Evolutionary conservation across 495 filamentous ascomycete genomes (phyloP).

Genomic region (Podospora comata): DNA sequence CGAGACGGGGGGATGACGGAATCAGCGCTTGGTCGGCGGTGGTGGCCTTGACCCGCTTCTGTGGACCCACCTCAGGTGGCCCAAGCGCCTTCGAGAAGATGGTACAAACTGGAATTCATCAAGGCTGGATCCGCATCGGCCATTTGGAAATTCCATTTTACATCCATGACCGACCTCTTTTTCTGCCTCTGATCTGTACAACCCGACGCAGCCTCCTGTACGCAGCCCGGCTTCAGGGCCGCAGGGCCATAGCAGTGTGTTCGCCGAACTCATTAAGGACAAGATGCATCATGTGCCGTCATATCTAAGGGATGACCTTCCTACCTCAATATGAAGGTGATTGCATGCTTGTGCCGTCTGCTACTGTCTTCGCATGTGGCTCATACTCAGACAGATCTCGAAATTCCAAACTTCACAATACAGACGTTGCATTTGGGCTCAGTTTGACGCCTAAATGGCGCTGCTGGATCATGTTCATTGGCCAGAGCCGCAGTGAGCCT

Average conservation of each 20-base stretch:
- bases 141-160: background rate
- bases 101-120: too few species aligned
- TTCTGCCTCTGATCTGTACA: too few species aligned
- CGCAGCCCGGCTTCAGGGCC: background rate
- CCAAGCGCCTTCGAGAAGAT: background rate
- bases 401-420: constrained; percentile 1
- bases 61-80: background rate
- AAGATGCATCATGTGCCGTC: background rate
- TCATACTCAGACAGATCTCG: background rate
- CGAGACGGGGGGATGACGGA: constrained; percentile 1
- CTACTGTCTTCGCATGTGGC: background rate
- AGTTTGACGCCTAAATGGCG: constrained; percentile 10
- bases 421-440: constrained; percentile 9
- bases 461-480: background rate
- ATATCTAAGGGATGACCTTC: background rate
- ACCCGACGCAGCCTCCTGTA: too few species aligned
- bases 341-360: background rate
- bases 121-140: too few species aligned
- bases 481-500: background rate
- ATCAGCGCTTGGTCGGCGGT: background rate
- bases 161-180: background rate
- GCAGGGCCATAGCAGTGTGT: background rate
- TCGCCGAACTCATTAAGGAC: background rate
- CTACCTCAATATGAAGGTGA: background rate
- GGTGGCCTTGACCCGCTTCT: background rate